Evolutionary conservation across 169 alveolate genomes (phyloP).

Genomic region (Eimeria zaria): DNA sequence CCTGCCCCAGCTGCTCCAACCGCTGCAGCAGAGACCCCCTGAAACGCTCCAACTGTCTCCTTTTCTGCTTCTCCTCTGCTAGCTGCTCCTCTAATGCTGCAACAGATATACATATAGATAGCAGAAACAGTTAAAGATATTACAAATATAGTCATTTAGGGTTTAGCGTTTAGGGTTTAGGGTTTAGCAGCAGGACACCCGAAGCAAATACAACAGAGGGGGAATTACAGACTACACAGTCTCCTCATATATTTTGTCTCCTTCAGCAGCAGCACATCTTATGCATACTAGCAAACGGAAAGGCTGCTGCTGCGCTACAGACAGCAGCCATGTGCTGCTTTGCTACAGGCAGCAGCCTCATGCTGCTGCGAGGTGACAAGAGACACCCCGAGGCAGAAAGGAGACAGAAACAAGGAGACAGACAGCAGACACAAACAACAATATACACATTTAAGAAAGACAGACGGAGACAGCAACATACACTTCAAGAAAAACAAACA

Average conservation of each 20-base stretch:
- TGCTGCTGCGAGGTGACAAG: no score
- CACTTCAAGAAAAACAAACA: background rate
- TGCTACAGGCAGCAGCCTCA: no score
- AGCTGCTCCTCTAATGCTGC: constrained; percentile 12
- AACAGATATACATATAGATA: background rate
- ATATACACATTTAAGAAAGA: background rate
- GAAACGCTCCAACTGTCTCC: constrained; percentile 15
- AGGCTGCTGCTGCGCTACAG: no score
- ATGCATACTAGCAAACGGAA: no score
- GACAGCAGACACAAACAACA: background rate
- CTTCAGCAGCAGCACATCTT: no score
- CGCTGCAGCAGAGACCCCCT: constrained; percentile 10
- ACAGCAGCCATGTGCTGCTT: no score
- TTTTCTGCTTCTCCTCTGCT: background rate
- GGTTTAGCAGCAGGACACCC: background rate
- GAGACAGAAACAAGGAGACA: background rate
- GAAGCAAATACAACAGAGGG: no score
- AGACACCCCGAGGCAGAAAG: no score
- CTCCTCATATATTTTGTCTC: no score
- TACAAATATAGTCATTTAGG: no score
- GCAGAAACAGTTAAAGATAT: background rate
- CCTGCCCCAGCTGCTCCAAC: constrained; percentile 7
- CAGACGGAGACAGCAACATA: background rate
- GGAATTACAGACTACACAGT: no score
- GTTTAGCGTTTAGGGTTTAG: constrained; percentile 52